Evolutionary conservation across 352 stramenopile genomes (phyloP), one percentile per base, ranked within the genome.

Genomic region (Phytopythium delawarense): DNA sequence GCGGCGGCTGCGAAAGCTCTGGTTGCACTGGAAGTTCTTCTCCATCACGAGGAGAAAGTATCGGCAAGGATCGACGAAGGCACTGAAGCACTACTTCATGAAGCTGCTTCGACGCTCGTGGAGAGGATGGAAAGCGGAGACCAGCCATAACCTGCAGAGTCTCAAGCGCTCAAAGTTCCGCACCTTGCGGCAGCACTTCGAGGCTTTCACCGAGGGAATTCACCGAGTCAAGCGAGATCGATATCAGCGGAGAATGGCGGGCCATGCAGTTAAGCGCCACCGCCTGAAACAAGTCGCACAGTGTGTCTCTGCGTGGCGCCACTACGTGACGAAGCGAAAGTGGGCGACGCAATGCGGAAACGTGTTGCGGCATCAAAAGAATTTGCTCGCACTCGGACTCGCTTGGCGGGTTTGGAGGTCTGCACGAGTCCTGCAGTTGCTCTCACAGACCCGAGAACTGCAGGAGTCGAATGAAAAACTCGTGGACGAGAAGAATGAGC

Each of bases 1-100:
- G 23, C 66, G 75, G 4, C 68, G 74, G 0, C 64, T 91, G 32
- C 78, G 78, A 8, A 92, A 91, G 35, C 54, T 92, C 7, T 95
- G 87, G 87, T 62, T 77, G 49, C 68, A 90, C 48, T 95, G 87
- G 87, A 92, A 89, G 48, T 82, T 81, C 21, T 95, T 91, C 57
- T 86, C 82, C 4, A 84, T 80, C 32, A 67, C 69, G 15, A 84
- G 73, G 45, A 69, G 74, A 30, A 88, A 90, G 34, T 87, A 92
- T 64, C 68, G 77, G 5, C 87, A 91, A 57, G 74, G 81, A 6
- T 88, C 72, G 0, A 81, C 76, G 1, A 95, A 95, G 61, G 79
- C 82, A 11, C 59, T 87, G 16, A 92, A 91, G 42, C 84, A 95
- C 63, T 91, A 87, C 42, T 89, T 88, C 46, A 71, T 81, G 15